These are phyloP conservation scores for Epichloe elymi DNA, from an alignment of 2,329 filamentous ascomycete genomes.

Conservation along the genomic window DNA sequence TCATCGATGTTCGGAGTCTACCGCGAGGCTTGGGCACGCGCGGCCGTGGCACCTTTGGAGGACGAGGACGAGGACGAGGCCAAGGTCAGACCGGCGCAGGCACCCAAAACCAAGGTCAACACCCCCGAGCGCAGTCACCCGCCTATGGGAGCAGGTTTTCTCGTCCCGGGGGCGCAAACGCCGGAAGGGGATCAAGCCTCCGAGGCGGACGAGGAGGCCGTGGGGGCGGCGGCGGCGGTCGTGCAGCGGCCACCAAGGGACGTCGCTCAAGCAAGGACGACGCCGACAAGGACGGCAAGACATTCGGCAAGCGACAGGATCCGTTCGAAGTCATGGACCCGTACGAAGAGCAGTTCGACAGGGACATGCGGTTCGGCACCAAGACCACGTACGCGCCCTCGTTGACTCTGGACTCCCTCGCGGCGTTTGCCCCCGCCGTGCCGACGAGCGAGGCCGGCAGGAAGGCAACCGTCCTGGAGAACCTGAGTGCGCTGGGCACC, in stretches of 20 bases:
- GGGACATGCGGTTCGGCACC: slow-evolving; percentile 22
- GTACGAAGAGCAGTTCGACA: slow-evolving; percentile 22
- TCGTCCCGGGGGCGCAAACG: slow-evolving; percentile 1
- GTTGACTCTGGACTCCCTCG: slow-evolving; percentile 19
- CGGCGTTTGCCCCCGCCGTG: slow-evolving; percentile 17
- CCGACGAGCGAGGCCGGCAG: slow-evolving; percentile 16
- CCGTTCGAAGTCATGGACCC: slow-evolving; percentile 17
- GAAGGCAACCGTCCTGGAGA: slow-evolving; percentile 21
- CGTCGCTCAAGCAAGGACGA: slow-evolving; percentile 13
- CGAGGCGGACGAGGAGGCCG: slow-evolving; percentile 10
- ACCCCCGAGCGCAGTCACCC: slow-evolving; percentile 2
- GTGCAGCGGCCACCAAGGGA: slow-evolving; percentile 8
- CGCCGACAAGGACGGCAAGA: slow-evolving; percentile 11
- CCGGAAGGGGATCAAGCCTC: slow-evolving; percentile 2
- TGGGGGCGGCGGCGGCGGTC: slow-evolving; percentile 5
- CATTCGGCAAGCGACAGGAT: slow-evolving; percentile 10
- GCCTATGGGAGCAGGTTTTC: slow-evolving; percentile 10
- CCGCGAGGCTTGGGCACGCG: slow-evolving; percentile 17
- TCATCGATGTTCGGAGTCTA: slow-evolving; percentile 27
- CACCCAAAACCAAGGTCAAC: not conserved
- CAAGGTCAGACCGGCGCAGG: slow-evolving; percentile 4
- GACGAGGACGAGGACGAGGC: slow-evolving; percentile 9
- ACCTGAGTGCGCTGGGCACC: slow-evolving; percentile 22
- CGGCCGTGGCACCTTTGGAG: slow-evolving; percentile 14
- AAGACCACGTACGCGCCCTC: slow-evolving; percentile 19